Evolutionary conservation across 2,329 filamentous ascomycete genomes (phyloP), one percentile per base, ranked within the genome.

Genomic region (Bipolaris sorokiniana): DNA sequence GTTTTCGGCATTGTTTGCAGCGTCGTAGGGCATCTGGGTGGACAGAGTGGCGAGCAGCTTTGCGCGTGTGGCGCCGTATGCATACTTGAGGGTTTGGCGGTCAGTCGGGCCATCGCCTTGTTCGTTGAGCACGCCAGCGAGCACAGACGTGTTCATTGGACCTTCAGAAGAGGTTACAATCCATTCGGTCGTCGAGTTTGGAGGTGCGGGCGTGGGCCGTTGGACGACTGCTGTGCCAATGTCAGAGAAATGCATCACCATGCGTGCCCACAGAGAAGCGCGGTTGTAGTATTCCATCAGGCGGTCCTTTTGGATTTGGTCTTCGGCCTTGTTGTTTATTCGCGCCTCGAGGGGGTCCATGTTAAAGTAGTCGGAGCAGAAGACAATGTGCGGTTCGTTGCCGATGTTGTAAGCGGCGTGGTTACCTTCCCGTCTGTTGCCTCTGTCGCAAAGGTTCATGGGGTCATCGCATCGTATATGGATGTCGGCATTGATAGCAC

Each of bases 391-490:
- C 4, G 72, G 69, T n/a, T 72, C 67, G 38, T 75, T 74, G 7
- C 70, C 72, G 34, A 76, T 70, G 54, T 74, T 74, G 56, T 75
- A 76, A 20, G 70, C 69, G 1, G 63, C 56, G 49, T 74, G 72
- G 23, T 63, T 64, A 16, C 71, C 72, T 20, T 74, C 69, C 42
- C 65, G 69, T 37, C 59, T 63, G 33, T 68, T 71, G 7, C 69
- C 70, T 11, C 58, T 59, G 7, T 63, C 50, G 53, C 72, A 76
- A 3, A 67, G 55, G 5, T 61, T 34, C 49, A 68, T 66, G 23
- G 72, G 73, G 50, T 76, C 73, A 40, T 75, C 73, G 59, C 73
- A 76, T 18, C 72, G 65, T 2, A 75, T 63, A 48, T 74, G 71
- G 16, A 76, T 67, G 51, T 75, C 70, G 1, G 68, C 62, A 38